A percentile compares a stretch with the other conserved stretches of the same genome.
Evolutionary conservation across 2,329 filamentous ascomycete species (phyloP).

Genomic region (Bipolaris bicolor): DNA sequence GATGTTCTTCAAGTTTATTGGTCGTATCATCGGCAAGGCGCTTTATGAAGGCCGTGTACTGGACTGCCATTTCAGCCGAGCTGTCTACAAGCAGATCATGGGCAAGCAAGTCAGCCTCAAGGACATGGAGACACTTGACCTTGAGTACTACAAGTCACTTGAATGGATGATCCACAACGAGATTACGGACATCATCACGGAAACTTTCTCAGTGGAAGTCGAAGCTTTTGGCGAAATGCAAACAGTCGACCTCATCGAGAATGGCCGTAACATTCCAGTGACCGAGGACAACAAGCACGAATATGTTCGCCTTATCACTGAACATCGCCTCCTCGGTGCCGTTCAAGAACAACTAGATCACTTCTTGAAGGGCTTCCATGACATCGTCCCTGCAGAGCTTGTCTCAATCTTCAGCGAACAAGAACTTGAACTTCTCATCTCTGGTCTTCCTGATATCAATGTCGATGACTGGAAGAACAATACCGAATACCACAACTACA

Average conservation of each 20-base stretch:
- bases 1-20: conserved; percentile 99
- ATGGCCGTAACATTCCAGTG: conserved; percentile 89
- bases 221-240: conserved; percentile 92
- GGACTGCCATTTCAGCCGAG: conserved; percentile 98
- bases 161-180: conserved; percentile 99
- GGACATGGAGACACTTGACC: conserved; percentile 98
- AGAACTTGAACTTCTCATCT: conserved; percentile 94
- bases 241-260: conserved; percentile 82
- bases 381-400: conserved; percentile 92
- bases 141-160: conserved; percentile 98
- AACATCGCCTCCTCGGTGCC: conserved; percentile 89
- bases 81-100: conserved; percentile 96
- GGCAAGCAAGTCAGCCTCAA: conserved; percentile 96
- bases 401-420: conserved; percentile 99
- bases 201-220: conserved; percentile 93
- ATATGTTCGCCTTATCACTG: conserved; percentile 91
- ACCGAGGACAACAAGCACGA: conserved; percentile 99
- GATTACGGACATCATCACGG: conserved; percentile 95
- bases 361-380: conserved; percentile 95
- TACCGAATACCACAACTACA: conserved; percentile 98
- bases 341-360: conserved; percentile 93
- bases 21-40: conserved; percentile 96
- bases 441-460: conserved; percentile 94
- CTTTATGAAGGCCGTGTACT: conserved; percentile 94
- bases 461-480: conserved; percentile 99